Conservation (phyloP, 768 basidiomycete genomes). For the Amanita pseudoporphyria region DNA sequence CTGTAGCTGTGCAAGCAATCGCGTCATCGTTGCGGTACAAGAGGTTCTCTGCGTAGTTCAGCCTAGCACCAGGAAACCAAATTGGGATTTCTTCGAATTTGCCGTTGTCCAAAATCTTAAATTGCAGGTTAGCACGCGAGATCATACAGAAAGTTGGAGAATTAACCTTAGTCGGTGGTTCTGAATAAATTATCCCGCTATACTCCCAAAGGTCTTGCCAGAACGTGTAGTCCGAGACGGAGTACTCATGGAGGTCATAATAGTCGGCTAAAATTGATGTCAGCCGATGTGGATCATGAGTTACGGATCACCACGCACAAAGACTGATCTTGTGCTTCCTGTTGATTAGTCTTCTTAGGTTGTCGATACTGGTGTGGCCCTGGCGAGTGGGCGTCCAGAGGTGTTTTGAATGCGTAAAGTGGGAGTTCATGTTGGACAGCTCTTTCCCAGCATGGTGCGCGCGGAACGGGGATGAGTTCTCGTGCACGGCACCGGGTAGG, state of each 20-base stretch:
- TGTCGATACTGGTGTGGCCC: conserved; percentile 35
- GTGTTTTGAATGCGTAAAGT: conserved; percentile 23
- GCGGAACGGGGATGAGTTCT: too few relatives aligned
- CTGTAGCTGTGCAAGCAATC: conserved; percentile 47
- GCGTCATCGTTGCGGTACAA: conserved; percentile 49
- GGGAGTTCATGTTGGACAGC: conserved; percentile 2
- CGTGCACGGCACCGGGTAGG: too few relatives aligned
- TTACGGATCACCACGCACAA: conserved; percentile 21
- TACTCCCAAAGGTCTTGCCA: conserved; percentile 67
- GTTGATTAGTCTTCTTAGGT: conserved; percentile 49
- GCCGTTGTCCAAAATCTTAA: conserved; percentile 35
- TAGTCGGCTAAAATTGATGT: conserved; percentile 40
- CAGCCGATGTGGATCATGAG: conserved; percentile 3
- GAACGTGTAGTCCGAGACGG: conserved; percentile 53
- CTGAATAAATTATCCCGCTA: conserved; percentile 49
- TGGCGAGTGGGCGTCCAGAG: conserved; percentile 45
- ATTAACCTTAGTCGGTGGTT: conserved; percentile 41
- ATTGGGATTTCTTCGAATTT: conserved; percentile 44
- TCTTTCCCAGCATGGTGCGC: too few relatives aligned
- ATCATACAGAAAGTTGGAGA: neutral
- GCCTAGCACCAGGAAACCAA: conserved; percentile 59
- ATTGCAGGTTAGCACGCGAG: conserved; percentile 9
- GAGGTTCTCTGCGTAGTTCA: conserved; percentile 72
- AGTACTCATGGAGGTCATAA: conserved; percentile 59
- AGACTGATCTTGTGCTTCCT: conserved; percentile 53